A percentile compares a stretch with the other conserved stretches of the same genome.
Evolutionary conservation across 1,284 basidiomycete species (phyloP).

Genomic region (Ustilago hordei): DNA sequence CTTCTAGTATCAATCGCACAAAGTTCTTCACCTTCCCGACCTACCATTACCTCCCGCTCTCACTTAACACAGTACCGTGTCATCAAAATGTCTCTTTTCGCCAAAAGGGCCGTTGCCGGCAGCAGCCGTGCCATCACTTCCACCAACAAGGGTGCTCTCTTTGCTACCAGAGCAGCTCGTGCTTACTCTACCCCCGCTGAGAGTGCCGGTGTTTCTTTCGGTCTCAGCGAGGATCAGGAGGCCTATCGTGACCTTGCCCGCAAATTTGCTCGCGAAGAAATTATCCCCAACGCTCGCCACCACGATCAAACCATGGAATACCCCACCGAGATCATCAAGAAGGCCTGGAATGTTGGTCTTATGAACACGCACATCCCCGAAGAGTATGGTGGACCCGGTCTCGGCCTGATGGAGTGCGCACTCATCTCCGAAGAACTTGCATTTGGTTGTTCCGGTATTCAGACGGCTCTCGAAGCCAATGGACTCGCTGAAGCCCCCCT

Average conservation of each 20-base stretch:
- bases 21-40: conserved; percentile 10
- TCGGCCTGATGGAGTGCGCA: conserved; percentile 72
- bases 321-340: conserved; percentile 74
- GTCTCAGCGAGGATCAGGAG: conserved; percentile 70
- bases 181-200: conserved; percentile 42
- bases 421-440: conserved; percentile 73
- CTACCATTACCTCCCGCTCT: background rate
- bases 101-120: conserved; percentile 37
- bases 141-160: conserved; percentile 20
- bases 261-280: conserved; percentile 72
- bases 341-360: conserved; percentile 67
- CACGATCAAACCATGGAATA: conserved; percentile 70
- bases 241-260: conserved; percentile 72
- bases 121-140: conserved; percentile 42
- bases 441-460: conserved; percentile 74
- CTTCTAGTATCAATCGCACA: background rate
- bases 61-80: background rate
- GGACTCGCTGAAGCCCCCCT: conserved; percentile 74
- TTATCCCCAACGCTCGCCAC: conserved; percentile 72
- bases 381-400: conserved; percentile 73
- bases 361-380: conserved; percentile 68
- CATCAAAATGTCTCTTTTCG: conserved; percentile 44
- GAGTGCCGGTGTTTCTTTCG: conserved; percentile 57
- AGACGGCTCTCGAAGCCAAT: conserved; percentile 72
- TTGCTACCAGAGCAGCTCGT: conserved; percentile 25